phyloP scores from a whole-genome alignment of 169 alveolate species.

The Plasmodium vinckei region DNA sequence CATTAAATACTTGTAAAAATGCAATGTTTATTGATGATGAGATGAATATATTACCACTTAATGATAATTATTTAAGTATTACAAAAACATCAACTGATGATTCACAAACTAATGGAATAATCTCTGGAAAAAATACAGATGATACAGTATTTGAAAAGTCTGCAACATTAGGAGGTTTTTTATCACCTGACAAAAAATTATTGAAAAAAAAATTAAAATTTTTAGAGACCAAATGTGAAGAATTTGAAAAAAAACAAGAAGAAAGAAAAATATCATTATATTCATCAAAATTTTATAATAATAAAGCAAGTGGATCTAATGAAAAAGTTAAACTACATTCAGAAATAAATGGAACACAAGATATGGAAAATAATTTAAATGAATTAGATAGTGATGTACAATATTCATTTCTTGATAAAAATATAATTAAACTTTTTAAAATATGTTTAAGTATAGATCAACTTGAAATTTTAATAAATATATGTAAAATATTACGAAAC shows the following conservation, averaged over 20 bases:
- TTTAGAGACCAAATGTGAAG: conserved; percentile 76
- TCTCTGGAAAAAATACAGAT: conserved; percentile 9
- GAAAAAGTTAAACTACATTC: neutral
- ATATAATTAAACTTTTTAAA: conserved; percentile 24
- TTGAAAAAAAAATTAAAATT: conserved; percentile 1
- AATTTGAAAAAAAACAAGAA: conserved; percentile 79
- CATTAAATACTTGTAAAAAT: conserved; percentile 88
- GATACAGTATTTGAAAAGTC: neutral
- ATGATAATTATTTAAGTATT: conserved; percentile 70
- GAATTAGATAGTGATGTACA: no score
- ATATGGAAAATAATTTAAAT: neutral
- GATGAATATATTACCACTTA: conserved; percentile 97
- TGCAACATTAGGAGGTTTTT: conserved; percentile 54
- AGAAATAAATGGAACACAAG: neutral
- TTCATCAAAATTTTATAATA: conserved; percentile 22
- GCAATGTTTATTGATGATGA: conserved; percentile 99
- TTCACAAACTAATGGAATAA: neutral
- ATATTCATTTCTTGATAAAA: conserved; percentile 27
- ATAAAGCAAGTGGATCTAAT: neutral
- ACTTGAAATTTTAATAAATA: conserved; percentile 27
- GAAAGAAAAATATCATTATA: conserved; percentile 29
- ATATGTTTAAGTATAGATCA: conserved; percentile 70
- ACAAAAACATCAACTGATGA: conserved; percentile 11
- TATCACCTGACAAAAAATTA: conserved; percentile 28
- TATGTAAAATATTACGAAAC: conserved; percentile 63